Base-by-base conservation (phyloP, 768 basidiomycete species). In the Neoboletus magnificus region DNA sequence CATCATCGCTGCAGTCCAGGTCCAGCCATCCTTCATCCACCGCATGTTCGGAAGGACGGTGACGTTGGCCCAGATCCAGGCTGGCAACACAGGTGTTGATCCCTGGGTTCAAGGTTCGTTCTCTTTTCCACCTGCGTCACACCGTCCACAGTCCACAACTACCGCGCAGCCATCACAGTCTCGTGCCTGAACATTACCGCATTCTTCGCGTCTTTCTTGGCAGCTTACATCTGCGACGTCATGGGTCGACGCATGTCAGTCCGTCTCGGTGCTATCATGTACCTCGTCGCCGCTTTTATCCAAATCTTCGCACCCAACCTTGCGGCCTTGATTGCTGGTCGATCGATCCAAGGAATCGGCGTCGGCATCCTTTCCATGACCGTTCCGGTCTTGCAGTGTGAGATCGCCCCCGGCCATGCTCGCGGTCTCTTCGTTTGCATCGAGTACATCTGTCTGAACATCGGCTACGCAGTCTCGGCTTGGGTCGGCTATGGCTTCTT, bases 381-480 rank as follows among this genome's bases (percentile, higher is more conserved):
- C 12, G 79, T 81, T 27, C 79, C 79, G 0, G 66, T 79, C 53
- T 73, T 76, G 62, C 80, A 79, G 61, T 74, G 75, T 62, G 78
- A 80, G 63, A 79, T 79, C 46, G 77, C 77, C 2, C 76, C 78
- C 0, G 74, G 75, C 12, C 69, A 73, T 48, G 73, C 77, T 22
- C 79, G 81, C 32, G 82, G 82, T 25, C 74, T 78, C 45, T 78
- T 84, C 62, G 77, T 80, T 55, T 73, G 78, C 11, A 77, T 83
- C 66, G 81, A 81, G 55, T 80, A 82, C 58, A 64, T 82, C 50
- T 82, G 75, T 52, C 69, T 82, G 13, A 82, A 81, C 64, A 50
- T 68, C 50, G 83, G 78, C 48, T 83, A 78, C 64, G 79, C 76
- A 11, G 61, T 77, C 20, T 76, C 77, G 29, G 67, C 78, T n/a